Conservation (phyloP, 495 filamentous ascomycete species). For the Penicillium angulare region DNA sequence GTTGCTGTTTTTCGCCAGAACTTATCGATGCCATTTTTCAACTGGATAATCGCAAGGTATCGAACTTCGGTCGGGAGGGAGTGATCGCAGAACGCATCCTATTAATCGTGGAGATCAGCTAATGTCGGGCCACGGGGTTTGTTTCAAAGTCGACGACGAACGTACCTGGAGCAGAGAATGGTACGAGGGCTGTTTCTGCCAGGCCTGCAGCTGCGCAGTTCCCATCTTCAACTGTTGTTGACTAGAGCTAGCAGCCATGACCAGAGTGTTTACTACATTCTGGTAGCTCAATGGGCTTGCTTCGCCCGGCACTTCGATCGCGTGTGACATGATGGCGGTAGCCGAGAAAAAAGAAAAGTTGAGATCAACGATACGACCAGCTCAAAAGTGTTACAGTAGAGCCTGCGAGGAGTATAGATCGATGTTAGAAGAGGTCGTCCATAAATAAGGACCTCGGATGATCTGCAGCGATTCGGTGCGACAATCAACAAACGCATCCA, state of each 20-base stretch:
- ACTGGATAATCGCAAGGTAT: slow-evolving; percentile 85
- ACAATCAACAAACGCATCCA: neutral
- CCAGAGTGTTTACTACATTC: slow-evolving; percentile 69
- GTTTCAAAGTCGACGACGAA: neutral
- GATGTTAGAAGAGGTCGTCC: neutral
- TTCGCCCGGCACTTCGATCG: slow-evolving; percentile 58
- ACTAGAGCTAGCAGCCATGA: slow-evolving; percentile 69
- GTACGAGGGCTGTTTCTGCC: slow-evolving; percentile 76
- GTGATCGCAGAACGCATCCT: slow-evolving; percentile 79
- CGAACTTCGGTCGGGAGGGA: slow-evolving; percentile 70
- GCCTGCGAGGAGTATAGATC: neutral
- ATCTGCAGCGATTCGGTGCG: neutral
- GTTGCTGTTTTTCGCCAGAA: slow-evolving; percentile 79
- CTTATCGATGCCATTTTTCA: slow-evolving; percentile 94
- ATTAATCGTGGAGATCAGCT: slow-evolving; percentile 2
- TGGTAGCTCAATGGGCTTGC: slow-evolving; percentile 60
- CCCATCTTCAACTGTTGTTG: slow-evolving; percentile 75
- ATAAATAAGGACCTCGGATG: neutral
- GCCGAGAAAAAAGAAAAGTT: neutral
- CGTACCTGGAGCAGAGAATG: slow-evolving; percentile 76
- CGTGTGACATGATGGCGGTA: slow-evolving; percentile 8
- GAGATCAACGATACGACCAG: neutral
- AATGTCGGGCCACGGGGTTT: neutral
- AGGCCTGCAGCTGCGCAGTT: slow-evolving; percentile 77
- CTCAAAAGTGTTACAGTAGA: neutral